Conservation (phyloP, 345 rosid species). For the Microcos paniculata region DNA sequence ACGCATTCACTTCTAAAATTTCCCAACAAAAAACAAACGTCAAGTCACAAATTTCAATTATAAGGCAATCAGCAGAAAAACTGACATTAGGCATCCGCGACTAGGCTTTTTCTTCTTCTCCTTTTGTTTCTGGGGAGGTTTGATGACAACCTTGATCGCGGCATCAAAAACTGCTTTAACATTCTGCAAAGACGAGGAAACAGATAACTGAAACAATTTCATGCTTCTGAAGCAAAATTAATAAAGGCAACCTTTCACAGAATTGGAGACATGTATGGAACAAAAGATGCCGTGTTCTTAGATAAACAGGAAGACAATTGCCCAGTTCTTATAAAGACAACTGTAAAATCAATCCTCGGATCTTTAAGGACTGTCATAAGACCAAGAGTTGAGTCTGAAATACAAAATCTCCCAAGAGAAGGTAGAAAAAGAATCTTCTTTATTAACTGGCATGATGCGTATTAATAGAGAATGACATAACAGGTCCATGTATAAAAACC, state of each 20-base stretch:
- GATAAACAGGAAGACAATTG: neutral
- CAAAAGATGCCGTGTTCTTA: neutral
- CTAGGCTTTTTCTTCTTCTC: conserved; percentile 67
- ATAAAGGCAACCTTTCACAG: neutral
- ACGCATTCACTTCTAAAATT: neutral
- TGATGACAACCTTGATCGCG: conserved; percentile 90
- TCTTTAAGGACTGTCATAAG: neutral
- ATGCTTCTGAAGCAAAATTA: neutral
- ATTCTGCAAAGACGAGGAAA: conserved; percentile 50
- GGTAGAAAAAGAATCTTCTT: conserved; percentile 6
- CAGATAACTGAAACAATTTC: neutral
- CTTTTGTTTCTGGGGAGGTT: conserved; percentile 71
- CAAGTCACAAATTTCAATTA: conserved; percentile 3
- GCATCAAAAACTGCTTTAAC: conserved; percentile 96
- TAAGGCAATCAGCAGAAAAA: conserved; percentile 12
- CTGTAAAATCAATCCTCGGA: neutral
- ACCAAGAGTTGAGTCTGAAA: neutral
- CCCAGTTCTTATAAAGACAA: neutral
- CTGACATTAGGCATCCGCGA: conserved; percentile 78
- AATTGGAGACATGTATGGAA: neutral
- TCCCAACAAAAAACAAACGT: neutral
- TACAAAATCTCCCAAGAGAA: neutral
- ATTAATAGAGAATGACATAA: neutral
- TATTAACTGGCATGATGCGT: neutral
- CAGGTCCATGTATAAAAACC: neutral